phyloP scores from a whole-genome alignment of 1,284 basidiomycete genomes.

The Rhodotorula sp. region DNA sequence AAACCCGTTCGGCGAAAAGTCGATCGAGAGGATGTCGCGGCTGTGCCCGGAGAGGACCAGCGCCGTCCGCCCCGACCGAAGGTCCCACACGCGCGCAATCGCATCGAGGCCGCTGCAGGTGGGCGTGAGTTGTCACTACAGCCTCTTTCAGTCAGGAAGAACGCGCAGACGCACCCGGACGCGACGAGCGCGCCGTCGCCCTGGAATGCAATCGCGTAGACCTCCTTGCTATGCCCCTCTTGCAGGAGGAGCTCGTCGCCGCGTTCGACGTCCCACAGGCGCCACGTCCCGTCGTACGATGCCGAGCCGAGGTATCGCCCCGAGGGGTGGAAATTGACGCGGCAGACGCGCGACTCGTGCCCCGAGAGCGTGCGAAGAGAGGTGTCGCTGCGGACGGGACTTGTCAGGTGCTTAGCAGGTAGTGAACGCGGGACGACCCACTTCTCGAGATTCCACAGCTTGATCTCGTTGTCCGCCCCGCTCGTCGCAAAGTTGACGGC shows the following conservation, averaged over 20 bases:
- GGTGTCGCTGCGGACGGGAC: constrained; percentile 60
- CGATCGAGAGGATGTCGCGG: constrained; percentile 85
- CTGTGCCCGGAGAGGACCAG: constrained; percentile 99
- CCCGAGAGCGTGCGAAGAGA: constrained; percentile 82
- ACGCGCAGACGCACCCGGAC: constrained; percentile 68
- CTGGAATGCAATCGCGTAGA: constrained; percentile 93
- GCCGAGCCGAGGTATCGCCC: constrained; percentile 91
- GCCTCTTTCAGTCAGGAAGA: not conserved
- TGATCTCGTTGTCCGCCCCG: constrained; percentile 79
- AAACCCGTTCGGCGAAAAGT: constrained; percentile 93
- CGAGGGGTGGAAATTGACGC: constrained; percentile 93
- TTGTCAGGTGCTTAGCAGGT: not conserved
- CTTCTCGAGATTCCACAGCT: constrained; percentile 87
- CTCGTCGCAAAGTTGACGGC: constrained; percentile 86
- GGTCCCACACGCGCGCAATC: constrained; percentile 95
- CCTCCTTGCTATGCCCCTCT: constrained; percentile 96
- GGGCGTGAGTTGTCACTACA: not conserved
- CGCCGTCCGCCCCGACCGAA: constrained; percentile 89
- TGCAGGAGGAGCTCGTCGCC: constrained; percentile 82
- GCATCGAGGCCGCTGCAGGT: constrained; percentile 85
- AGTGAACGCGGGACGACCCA: constrained; percentile 50
- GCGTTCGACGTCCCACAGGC: constrained; percentile 88
- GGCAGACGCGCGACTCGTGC: constrained; percentile 85
- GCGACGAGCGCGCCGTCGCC: constrained; percentile 89
- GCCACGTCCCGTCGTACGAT: constrained; percentile 98